Base-by-base conservation (phyloP, 148 eudicot species). In the Cornus controversa region DNA sequence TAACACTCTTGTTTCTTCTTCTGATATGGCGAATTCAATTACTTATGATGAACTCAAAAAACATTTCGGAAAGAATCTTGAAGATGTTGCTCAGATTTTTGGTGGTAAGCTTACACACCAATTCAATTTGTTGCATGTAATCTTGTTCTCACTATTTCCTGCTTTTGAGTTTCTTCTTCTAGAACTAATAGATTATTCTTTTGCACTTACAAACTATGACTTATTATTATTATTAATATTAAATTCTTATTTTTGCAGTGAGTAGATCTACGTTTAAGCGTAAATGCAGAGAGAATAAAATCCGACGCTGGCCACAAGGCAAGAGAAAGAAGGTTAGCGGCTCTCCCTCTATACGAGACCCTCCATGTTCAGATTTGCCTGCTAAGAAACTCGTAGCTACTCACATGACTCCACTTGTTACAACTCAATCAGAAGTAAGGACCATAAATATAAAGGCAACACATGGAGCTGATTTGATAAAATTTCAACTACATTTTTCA, bases 21-120 rank as follows among this genome's bases (percentile, higher is more conserved):
- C 54, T 20, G 10, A 24, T n/a, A n/a, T n/a, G 16, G 6, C 4
- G 16, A 45, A 47, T 7, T 18, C 11, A 6, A 20, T 69, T 40
- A 42, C 11, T 15, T 29, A 20, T 31, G 47, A 54, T 16, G 50
- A 24, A 47, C 66, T 77, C 15, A 26, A 75, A 24, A 9, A 40
- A 9, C 50, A 75, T 42, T 75, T 63, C 23, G 79, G 47, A 25
- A 76, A 47, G 57, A 66, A 24, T 5, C 66, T 67, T 53, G 25
- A 29, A 16, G 79, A 47, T 28, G 72, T 15, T 24, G 79, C 79
- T 26, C 47, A 27, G 25, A 67, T 6, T 11, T 42, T 76, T 27
- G 62, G 37, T 18, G 65, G 79, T 76, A 50, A 67, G 65, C 0
- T 27, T 27, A 15, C 31, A 73, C 40, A 28, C 62, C 6, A 1